Evolutionary conservation across 129 eudicot genomes (phyloP).

Genomic region (Escallonia rubra): DNA sequence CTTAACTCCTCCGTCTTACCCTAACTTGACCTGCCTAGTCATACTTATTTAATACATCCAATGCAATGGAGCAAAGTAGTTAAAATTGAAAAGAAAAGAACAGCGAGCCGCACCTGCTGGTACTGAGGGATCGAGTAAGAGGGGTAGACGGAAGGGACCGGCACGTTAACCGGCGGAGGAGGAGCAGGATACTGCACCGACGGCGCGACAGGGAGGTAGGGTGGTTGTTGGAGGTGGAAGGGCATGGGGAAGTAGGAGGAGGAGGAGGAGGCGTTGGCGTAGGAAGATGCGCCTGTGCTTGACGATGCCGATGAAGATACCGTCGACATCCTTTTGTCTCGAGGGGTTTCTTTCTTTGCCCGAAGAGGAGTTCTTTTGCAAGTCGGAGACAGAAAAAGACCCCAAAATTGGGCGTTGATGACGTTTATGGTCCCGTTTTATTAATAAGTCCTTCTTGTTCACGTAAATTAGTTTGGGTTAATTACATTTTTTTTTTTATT

Average conservation of each 20-base stretch:
- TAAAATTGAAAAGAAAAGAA: background rate
- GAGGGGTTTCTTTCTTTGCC: background rate
- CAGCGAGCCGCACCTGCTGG: slow-evolving; percentile 46
- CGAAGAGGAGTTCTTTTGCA: too few species aligned
- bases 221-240: slow-evolving; percentile 67
- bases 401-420: too few species aligned
- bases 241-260: slow-evolving; percentile 76
- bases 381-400: too few species aligned
- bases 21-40: too few species aligned
- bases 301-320: slow-evolving; percentile 28
- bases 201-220: slow-evolving; percentile 48
- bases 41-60: background rate
- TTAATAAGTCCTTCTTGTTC: too few species aligned
- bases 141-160: slow-evolving; percentile 43
- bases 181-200: slow-evolving; percentile 31
- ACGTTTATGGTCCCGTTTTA: too few species aligned
- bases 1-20: too few species aligned
- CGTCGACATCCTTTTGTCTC: background rate
- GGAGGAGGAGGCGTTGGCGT: slow-evolving; percentile 42
- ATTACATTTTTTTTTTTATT: too few species aligned
- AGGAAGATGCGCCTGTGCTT: slow-evolving; percentile 27
- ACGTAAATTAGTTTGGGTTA: too few species aligned
- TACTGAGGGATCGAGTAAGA: slow-evolving; percentile 65
- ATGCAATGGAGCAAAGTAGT: background rate
- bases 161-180: slow-evolving; percentile 20